These are phyloP conservation scores for Saccharomycopsis guyanensis DNA, from an alignment of 805 yeast species.

Conservation along the genomic window DNA sequence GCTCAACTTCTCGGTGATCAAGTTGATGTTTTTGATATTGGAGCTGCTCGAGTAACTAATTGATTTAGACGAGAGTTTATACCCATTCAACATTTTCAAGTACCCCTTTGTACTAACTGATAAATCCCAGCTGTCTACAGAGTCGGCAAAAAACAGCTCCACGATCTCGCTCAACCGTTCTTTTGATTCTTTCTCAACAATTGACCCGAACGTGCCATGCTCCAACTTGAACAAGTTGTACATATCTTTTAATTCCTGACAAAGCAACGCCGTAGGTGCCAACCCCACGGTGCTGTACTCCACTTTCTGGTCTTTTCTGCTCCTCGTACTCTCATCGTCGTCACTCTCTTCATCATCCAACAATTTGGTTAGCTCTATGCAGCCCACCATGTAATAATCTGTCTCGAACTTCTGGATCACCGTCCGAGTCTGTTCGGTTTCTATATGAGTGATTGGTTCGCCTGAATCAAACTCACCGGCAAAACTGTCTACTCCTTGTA, in stretches of 20 bases:
- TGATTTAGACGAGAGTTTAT: slow-evolving; percentile 18
- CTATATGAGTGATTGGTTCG: slow-evolving; percentile 6
- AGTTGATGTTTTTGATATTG: slow-evolving; percentile 16
- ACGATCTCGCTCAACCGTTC: neutral
- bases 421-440: slow-evolving; percentile 19
- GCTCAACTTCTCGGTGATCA: slow-evolving; percentile 17
- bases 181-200: neutral
- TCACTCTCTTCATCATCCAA: slow-evolving; percentile 9
- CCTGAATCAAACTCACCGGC: slow-evolving; percentile 15
- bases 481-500: slow-evolving; percentile 19
- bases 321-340: slow-evolving; percentile 2
- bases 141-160: slow-evolving; percentile 6
- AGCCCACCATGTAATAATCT: slow-evolving; percentile 12
- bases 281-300: slow-evolving; percentile 15
- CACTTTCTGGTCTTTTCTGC: neutral
- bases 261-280: slow-evolving; percentile 12
- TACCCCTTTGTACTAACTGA: slow-evolving; percentile 17
- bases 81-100: slow-evolving; percentile 14
- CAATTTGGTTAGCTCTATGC: slow-evolving; percentile 16
- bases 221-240: slow-evolving; percentile 16
- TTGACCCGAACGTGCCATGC: slow-evolving; percentile 10
- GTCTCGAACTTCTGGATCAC: slow-evolving; percentile 13
- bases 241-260: slow-evolving; percentile 11
- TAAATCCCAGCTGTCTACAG: slow-evolving; percentile 10
- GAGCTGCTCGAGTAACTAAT: slow-evolving; percentile 13